Evolutionary conservation across 352 stramenopile species (phyloP), one percentile per base, ranked within the genome.

Genomic region (Thalassiosira delicatula): DNA sequence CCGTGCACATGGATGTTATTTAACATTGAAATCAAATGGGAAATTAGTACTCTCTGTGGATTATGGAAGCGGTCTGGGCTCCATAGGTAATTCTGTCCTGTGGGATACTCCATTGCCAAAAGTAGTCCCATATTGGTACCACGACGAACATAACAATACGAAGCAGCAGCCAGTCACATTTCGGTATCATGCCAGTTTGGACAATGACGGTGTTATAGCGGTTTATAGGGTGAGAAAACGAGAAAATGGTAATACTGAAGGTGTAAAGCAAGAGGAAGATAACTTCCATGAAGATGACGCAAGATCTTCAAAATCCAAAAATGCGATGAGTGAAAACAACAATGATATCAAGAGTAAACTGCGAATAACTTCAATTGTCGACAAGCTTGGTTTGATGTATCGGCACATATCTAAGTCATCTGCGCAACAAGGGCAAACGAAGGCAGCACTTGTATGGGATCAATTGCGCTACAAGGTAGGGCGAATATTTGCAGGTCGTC

Each of bases 201-300:
- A 92, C 71, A 78, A 91, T 62, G 88, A 93, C 74, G 88, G 88
- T 35, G 78, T 83, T 0, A 80, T 93, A 25, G 79, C 78, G 12
- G 79, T 93, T 30, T 93, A 93, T 66, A 57, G 83, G 49, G 60
- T 87, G 29, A 79, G 74, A 77, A 62, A 84, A 23, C 32, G 11
- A 35, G n/a, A 32, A 53, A n/a, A 61, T 51, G 37, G 7, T 59
- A 37, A 46, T 72, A 21, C 30, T 42, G 19, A 70, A 35, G 65
- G 19, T 40, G 25, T 42, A 25, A 49, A 46, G 21, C 51, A 25
- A 44, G 63, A 44, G 3, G 49, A 37, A 57, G 42, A 68, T 61
- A n/a, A n/a, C n/a, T n/a, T n/a, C n/a, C n/a, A n/a, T n/a, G 60
- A 67, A 29, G 33, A 29, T 59, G 42, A 56, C 17, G 23, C 37